Conservation (phyloP, 306 rosid species). For the Datisca glomerata region DNA sequence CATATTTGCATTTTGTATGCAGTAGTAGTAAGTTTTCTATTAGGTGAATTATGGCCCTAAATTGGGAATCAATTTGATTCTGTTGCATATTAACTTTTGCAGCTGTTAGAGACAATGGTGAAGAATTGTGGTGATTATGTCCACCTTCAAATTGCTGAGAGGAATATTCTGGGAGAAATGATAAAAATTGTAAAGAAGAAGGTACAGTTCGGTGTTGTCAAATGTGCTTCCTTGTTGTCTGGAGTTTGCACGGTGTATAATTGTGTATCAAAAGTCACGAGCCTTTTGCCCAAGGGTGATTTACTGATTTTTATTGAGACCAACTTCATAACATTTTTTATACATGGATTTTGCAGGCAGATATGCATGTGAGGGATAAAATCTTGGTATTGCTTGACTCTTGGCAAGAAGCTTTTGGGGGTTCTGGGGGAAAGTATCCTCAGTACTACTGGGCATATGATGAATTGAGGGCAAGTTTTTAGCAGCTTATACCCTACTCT, state of each 20-base stretch:
- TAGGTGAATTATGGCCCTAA: too few species aligned
- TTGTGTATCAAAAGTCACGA: too few species aligned
- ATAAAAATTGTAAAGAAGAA: conserved; percentile 84
- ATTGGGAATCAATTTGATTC: too few species aligned
- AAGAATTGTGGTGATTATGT: conserved; percentile 93
- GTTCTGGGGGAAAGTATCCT: conserved; percentile 78
- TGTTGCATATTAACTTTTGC: conserved; percentile 9
- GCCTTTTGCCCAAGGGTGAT: too few species aligned
- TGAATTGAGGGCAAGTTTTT: conserved; percentile 54
- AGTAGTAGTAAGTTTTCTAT: neutral
- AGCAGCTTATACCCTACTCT: conserved; percentile 7
- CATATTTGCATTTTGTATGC: too few species aligned
- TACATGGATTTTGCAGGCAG: conserved; percentile 43
- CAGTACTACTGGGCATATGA: conserved; percentile 88
- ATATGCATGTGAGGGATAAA: conserved; percentile 93
- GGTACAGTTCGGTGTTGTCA: conserved; percentile 25
- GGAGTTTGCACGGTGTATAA: too few species aligned
- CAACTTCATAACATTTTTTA: neutral
- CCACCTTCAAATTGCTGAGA: conserved; percentile 90
- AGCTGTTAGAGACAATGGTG: conserved; percentile 99
- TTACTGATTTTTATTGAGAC: too few species aligned
- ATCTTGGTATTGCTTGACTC: conserved; percentile 67
- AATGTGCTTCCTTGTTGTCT: too few species aligned
- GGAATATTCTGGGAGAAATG: conserved; percentile 84
- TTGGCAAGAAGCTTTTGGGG: conserved; percentile 98